Conservation (phyloP, 2,329 filamentous ascomycete genomes). For the Fusarium sp. region DNA sequence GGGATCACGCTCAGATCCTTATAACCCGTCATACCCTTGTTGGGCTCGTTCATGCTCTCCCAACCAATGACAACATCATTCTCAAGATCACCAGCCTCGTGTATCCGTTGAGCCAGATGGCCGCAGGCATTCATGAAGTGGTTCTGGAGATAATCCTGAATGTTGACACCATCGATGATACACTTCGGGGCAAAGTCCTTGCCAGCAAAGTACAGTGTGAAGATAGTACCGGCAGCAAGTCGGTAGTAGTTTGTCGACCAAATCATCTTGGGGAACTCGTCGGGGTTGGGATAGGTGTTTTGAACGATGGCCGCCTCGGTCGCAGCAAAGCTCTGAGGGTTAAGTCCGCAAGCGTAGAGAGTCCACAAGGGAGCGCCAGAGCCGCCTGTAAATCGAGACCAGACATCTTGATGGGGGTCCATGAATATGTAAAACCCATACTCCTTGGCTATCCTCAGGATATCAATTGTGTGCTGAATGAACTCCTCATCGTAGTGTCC, state of each 20-base stretch:
- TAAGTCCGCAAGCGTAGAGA: slow-evolving; percentile 90
- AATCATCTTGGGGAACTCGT: slow-evolving; percentile 96
- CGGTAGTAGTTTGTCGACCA: slow-evolving; percentile 98
- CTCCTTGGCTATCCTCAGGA: slow-evolving; percentile 84
- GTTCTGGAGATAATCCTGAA: slow-evolving; percentile 91
- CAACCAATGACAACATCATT: slow-evolving; percentile 91
- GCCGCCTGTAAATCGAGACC: slow-evolving; percentile 93
- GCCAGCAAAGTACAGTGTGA: slow-evolving; percentile 93
- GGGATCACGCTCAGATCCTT: slow-evolving; percentile 85
- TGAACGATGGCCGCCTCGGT: slow-evolving; percentile 96
- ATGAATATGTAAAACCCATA: slow-evolving; percentile 98
- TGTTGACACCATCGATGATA: slow-evolving; percentile 93
- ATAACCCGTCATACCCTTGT: slow-evolving; percentile 86
- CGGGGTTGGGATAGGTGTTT: slow-evolving; percentile 89
- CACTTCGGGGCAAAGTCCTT: slow-evolving; percentile 95
- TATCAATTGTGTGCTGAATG: slow-evolving; percentile 89
- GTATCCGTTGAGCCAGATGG: slow-evolving; percentile 85
- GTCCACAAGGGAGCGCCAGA: slow-evolving; percentile 99
- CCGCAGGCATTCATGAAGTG: slow-evolving; percentile 86
- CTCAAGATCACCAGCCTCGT: slow-evolving; percentile 89
- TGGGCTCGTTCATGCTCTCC: slow-evolving; percentile 97
- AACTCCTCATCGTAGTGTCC: slow-evolving; percentile 94
- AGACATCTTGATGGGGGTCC: slow-evolving; percentile 99
- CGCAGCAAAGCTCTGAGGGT: slow-evolving; percentile 84
- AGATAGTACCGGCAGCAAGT: slow-evolving; percentile 88